These are phyloP conservation scores for Teratosphaeria pseudoeucalypti DNA, from an alignment of 2,329 filamentous ascomycete species.

Conservation along the genomic window DNA sequence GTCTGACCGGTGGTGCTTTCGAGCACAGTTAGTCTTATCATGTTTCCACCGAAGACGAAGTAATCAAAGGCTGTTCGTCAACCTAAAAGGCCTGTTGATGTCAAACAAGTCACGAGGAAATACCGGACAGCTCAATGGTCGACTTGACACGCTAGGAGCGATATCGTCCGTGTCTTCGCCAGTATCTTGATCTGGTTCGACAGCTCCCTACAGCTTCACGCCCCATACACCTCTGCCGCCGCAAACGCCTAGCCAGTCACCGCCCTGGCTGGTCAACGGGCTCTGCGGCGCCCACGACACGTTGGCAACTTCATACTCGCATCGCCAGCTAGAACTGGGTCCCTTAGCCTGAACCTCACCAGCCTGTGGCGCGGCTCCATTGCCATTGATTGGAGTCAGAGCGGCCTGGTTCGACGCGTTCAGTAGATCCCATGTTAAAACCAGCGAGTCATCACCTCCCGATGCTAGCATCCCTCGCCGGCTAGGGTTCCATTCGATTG, in stretches of 20 bases:
- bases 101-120: too few species aligned
- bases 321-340: slow-evolving; percentile 70
- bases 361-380: slow-evolving; percentile 11
- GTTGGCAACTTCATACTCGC: slow-evolving; percentile 79
- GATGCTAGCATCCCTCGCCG: slow-evolving; percentile 82
- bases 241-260: slow-evolving; percentile 76
- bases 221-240: slow-evolving; percentile 76
- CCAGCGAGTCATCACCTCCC: slow-evolving; percentile 82
- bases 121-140: not conserved
- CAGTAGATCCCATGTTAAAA: slow-evolving; percentile 87
- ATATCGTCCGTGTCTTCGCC: not conserved
- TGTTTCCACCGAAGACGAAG: too few species aligned
- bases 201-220: slow-evolving; percentile 42
- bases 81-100: too few species aligned
- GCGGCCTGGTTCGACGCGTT: slow-evolving; percentile 43
- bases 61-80: too few species aligned
- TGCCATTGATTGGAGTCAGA: slow-evolving; percentile 20
- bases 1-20: too few species aligned
- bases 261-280: slow-evolving; percentile 54
- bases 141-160: not conserved
- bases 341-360: slow-evolving; percentile 43
- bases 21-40: too few species aligned
- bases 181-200: not conserved
- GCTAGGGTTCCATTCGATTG: slow-evolving; percentile 88
- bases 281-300: slow-evolving; percentile 73